Evolutionary conservation across 2,329 filamentous ascomycete species (phyloP), one percentile per base, ranked within the genome.

Genomic region (Xylaria sp.): DNA sequence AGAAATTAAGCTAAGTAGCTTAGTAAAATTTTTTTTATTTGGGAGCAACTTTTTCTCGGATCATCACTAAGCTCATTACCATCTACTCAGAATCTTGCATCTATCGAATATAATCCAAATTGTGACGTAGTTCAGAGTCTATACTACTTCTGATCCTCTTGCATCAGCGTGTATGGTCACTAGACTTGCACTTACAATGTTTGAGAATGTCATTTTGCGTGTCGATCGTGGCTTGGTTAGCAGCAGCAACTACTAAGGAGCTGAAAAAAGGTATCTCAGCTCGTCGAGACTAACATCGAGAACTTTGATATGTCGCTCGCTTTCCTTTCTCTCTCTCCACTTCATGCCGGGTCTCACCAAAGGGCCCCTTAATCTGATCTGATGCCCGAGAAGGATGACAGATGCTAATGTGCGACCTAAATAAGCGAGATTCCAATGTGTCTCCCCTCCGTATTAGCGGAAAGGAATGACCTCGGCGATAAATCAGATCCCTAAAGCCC

Each of bases 361-460:
- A 47, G 47, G 51, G n/a, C 12, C 50, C 40, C 58, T 50, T 21
- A 44, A 27, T 60, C 32, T 10, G 35, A 5, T 54, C 35, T 42
- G 42, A 51, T 23, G 32, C 42, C 13, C 12, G 2, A 18, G 23
- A 42, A 23, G 8, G 25, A 37, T 48, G n/a, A 35, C 40, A 32
- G 37, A n/a, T 51, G n/a, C 48, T 35, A 42, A n/a, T 23, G 64
- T 68, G 62, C 23, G 61, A 69, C 62, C n/a, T 44, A 13, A n/a
- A 60, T 60, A 68, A 63, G 69, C 59, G 65, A 69, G 61, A 55
- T 29, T 21, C 44, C 12, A 54, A 51, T 47, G 29, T 37, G 9
- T 18, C 58, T 47, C 16, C 50, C 29, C 51, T 44, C 27, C 27
- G 18, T 29, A 37, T 12, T 16, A 25, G 5, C 25, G 32, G 21